A percentile compares a stretch with the other conserved stretches of the same genome.
Conservation (phyloP, 2,329 filamentous ascomycete genomes). For the Elsinoe arachidis region DNA sequence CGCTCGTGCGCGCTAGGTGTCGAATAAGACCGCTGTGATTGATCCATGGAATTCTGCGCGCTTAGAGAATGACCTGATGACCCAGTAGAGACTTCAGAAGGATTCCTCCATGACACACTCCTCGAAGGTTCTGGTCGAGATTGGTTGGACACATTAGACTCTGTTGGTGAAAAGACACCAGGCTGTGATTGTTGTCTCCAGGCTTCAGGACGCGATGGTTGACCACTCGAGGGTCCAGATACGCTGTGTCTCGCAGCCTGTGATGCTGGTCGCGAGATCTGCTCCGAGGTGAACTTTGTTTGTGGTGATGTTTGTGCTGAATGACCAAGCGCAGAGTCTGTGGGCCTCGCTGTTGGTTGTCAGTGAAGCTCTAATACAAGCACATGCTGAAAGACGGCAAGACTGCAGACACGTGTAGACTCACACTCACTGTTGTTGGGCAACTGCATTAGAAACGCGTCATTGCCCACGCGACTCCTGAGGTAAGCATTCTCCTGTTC, state of each 20-base stretch:
- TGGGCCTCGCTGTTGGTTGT: not conserved
- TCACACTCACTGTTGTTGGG: conserved; percentile 11
- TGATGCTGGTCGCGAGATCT: conserved; percentile 8
- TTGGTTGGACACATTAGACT: not conserved
- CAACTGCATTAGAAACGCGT: conserved; percentile 25
- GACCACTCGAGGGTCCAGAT: not conserved
- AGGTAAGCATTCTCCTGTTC: conserved; percentile 48
- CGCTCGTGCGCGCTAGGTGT: conserved; percentile 4
- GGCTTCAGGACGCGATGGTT: not conserved
- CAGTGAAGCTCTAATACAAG: not conserved
- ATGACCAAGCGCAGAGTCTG: conserved; percentile 9
- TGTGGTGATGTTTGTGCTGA: conserved; percentile 10
- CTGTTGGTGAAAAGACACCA: conserved; percentile 5
- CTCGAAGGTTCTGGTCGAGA: conserved; percentile 1
- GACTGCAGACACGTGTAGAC: not conserved
- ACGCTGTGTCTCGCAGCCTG: conserved; percentile 6
- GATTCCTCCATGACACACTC: conserved; percentile 7
- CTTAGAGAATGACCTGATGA: not conserved
- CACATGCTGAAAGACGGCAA: not conserved
- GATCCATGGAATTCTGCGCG: not conserved
- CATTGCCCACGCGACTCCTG: conserved; percentile 40
- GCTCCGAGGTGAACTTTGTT: not conserved
- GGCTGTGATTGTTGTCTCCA: conserved; percentile 10
- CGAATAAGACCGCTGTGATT: conserved; percentile 6
- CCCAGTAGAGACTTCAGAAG: not conserved